A percentile compares a stretch with the other conserved stretches of the same genome.
Evolutionary conservation across 495 filamentous ascomycete species (phyloP).

Genomic region (Aspergillus carlsbadensis): DNA sequence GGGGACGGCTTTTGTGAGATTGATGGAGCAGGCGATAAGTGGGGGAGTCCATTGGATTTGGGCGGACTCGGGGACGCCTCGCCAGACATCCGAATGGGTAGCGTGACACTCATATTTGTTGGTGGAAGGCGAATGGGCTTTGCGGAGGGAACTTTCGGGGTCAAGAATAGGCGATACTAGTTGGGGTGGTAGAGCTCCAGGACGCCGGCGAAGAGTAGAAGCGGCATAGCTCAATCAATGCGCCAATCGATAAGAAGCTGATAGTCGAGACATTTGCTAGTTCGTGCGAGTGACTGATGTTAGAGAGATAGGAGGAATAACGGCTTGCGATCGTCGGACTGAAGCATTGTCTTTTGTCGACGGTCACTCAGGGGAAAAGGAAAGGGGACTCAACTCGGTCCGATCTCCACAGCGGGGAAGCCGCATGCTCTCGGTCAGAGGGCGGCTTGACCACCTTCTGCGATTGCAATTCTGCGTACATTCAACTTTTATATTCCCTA

Average conservation of each 20-base stretch:
- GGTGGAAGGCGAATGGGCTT: slow-evolving; percentile 4
- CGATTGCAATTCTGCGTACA: neutral
- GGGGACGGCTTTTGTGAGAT: slow-evolving; percentile 52
- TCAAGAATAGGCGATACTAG: slow-evolving; percentile 6
- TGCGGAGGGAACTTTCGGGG: neutral
- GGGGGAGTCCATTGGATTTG: slow-evolving; percentile 52
- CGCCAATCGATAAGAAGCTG: neutral
- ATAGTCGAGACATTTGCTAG: neutral
- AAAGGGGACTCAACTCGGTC: slow-evolving; percentile 11
- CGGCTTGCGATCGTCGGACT: slow-evolving; percentile 3
- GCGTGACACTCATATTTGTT: slow-evolving; percentile 40
- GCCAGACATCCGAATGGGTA: slow-evolving; percentile 45
- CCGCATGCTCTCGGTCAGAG: neutral
- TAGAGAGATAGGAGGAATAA: slow-evolving; percentile 1
- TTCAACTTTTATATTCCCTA: neutral
- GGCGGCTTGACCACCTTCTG: neutral
- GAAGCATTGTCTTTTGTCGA: neutral
- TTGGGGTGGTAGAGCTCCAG: slow-evolving; percentile 9
- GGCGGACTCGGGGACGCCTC: slow-evolving; percentile 48
- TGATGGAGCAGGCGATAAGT: slow-evolving; percentile 52
- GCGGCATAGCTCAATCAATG: slow-evolving; percentile 15
- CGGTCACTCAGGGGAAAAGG: slow-evolving; percentile 9
- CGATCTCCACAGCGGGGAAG: slow-evolving; percentile 37
- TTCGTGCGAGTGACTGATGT: neutral
- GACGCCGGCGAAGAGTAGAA: slow-evolving; percentile 1